Evolutionary conservation across 73 alveolate species (phyloP).

Genomic region (Tetrahymena elliotti): DNA sequence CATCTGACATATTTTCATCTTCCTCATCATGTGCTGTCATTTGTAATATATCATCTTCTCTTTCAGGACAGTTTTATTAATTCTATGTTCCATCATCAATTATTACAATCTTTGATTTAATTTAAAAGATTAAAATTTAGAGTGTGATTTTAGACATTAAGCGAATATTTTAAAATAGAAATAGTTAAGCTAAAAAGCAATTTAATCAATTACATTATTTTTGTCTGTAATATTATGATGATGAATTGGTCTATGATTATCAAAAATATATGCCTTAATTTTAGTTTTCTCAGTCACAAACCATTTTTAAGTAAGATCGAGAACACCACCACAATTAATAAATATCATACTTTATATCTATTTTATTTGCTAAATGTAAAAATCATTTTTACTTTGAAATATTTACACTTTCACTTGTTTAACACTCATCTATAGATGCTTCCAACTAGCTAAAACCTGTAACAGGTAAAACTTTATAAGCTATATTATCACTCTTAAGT

Average conservation of each 20-base stretch:
- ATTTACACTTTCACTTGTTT: conserved; percentile 32
- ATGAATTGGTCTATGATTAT: conserved; percentile 72
- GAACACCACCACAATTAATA: conserved; percentile 69
- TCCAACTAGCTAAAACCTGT: conserved; percentile 30
- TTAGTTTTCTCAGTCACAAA: conserved; percentile 48
- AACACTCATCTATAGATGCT: conserved; percentile 13
- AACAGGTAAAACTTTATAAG: conserved; percentile 15
- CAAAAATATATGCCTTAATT: conserved; percentile 59
- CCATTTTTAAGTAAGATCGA: conserved; percentile 73
- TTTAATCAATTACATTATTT: not conserved
- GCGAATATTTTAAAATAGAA: too few relatives aligned
- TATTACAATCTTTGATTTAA: conserved; percentile 42
- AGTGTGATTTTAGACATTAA: not conserved
- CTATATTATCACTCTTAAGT: not conserved
- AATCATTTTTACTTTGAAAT: conserved; percentile 9
- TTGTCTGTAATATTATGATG: conserved; percentile 58
- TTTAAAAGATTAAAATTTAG: not conserved
- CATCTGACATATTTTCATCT: conserved; percentile 46
- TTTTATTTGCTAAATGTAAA: not conserved
- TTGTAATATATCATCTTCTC: conserved; percentile 49
- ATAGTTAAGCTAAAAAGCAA: too few relatives aligned
- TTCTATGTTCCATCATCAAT: conserved; percentile 63
- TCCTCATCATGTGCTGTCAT: conserved; percentile 13
- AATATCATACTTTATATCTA: conserved; percentile 61
- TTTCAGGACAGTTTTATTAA: conserved; percentile 62